phyloP scores from a whole-genome alignment of 805 yeast genomes.

The Wilhelminamyces savonicus region DNA sequence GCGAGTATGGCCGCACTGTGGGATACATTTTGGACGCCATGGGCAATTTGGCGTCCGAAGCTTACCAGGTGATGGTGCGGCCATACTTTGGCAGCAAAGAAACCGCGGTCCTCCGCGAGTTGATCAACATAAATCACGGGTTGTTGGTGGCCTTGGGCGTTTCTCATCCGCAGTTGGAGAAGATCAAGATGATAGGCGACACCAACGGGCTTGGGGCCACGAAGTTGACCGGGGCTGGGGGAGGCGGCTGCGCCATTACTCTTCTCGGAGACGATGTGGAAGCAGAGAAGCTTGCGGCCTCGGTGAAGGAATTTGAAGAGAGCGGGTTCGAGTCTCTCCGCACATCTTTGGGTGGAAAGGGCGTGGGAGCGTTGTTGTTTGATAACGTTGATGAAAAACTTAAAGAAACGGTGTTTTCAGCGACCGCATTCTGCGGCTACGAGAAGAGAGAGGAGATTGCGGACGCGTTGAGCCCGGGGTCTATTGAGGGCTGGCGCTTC shows the following conservation, averaged over 20 bases:
- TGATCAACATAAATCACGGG: constrained; percentile 83
- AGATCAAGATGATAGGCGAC: constrained; percentile 62
- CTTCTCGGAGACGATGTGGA: constrained; percentile 46
- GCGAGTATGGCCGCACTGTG: constrained; percentile 48
- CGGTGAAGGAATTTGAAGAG: constrained; percentile 26
- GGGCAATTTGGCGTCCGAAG: constrained; percentile 67
- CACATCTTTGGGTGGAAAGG: constrained; percentile 84
- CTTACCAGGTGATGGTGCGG: constrained; percentile 55
- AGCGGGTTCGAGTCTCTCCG: constrained; percentile 69
- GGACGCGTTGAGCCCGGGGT: constrained; percentile 36
- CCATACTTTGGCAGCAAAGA: constrained; percentile 42
- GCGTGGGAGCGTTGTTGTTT: constrained; percentile 54
- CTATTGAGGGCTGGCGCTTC: constrained; percentile 46
- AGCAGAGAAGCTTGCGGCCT: constrained; percentile 28
- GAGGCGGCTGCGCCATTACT: constrained; percentile 98
- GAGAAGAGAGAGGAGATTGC: constrained; percentile 44
- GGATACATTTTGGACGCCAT: constrained; percentile 66
- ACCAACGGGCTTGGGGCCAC: constrained; percentile 70
- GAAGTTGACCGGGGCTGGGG: constrained; percentile 97
- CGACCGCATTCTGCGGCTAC: constrained; percentile 32
- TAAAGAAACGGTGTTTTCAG: constrained; percentile 13
- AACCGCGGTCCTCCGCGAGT: constrained; percentile 40
- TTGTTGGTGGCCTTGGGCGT: constrained; percentile 81
- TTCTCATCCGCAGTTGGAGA: constrained; percentile 86
- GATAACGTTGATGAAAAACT: constrained; percentile 5